Evolutionary conservation across 257 asterid genomes (phyloP).

Genomic region (Gentiana dahurica): DNA sequence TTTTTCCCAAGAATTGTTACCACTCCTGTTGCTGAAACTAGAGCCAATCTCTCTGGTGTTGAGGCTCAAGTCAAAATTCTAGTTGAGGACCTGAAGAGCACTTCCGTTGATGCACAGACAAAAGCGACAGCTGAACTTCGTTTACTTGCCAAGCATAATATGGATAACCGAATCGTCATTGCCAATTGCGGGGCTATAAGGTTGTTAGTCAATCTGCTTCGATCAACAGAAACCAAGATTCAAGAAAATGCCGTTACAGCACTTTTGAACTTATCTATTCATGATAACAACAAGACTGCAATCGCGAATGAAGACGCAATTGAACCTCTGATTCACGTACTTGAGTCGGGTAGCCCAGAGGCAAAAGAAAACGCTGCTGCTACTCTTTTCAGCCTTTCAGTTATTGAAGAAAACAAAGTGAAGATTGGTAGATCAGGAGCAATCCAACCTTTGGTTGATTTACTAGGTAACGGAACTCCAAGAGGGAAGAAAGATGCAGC

Average conservation of each 20-base stretch:
- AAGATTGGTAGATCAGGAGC: slow-evolving; percentile 81
- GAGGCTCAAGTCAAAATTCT: slow-evolving; percentile 52
- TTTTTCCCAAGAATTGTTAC: slow-evolving; percentile 47
- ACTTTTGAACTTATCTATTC: slow-evolving; percentile 72
- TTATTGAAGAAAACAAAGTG: slow-evolving; percentile 56
- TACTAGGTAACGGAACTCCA: slow-evolving; percentile 78
- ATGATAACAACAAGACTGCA: slow-evolving; percentile 63
- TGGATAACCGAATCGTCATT: slow-evolving; percentile 63
- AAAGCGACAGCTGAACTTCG: slow-evolving; percentile 56
- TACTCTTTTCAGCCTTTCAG: slow-evolving; percentile 80
- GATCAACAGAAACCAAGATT: slow-evolving; percentile 34
- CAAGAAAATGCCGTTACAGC: slow-evolving; percentile 84
- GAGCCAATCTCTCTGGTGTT: slow-evolving; percentile 63
- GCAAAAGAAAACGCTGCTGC: slow-evolving; percentile 91
- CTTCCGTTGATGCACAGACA: slow-evolving; percentile 45
- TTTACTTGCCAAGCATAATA: slow-evolving; percentile 62
- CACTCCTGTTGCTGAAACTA: slow-evolving; percentile 47
- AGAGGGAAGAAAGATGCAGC: slow-evolving; percentile 77
- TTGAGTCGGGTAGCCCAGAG: slow-evolving; percentile 64
- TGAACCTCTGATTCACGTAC: slow-evolving; percentile 73
- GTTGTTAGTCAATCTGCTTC: slow-evolving; percentile 52
- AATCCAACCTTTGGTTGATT: slow-evolving; percentile 67
- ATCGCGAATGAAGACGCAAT: slow-evolving; percentile 75
- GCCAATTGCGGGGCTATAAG: slow-evolving; percentile 54
- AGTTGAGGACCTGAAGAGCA: slow-evolving; percentile 57